Evolutionary conservation across 2,329 filamentous ascomycete genomes (phyloP).

Genomic region (Trichoderma atrobrunneum): DNA sequence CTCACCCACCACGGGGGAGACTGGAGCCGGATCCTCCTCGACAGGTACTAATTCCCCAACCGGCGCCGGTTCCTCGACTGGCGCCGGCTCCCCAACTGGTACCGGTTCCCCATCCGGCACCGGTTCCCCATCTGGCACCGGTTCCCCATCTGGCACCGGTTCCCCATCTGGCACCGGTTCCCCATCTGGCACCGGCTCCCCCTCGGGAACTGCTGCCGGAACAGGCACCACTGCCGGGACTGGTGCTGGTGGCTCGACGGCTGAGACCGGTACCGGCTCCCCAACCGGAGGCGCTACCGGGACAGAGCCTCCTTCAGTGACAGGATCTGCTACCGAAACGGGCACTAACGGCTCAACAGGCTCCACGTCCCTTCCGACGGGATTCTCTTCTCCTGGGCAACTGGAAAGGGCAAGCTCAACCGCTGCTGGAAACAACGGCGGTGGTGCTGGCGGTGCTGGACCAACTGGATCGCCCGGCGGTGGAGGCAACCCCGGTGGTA

Average conservation of each 20-base stretch:
- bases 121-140: not conserved
- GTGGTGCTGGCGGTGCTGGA: not conserved
- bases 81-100: not conserved
- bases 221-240: not conserved
- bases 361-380: not conserved
- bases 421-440: not conserved
- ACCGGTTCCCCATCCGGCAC: not conserved
- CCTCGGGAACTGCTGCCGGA: not conserved
- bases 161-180: not conserved
- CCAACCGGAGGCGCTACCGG: not conserved
- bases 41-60: not conserved
- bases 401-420: slow-evolving; percentile 7
- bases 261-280: not conserved
- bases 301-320: not conserved
- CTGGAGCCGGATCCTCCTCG: not conserved
- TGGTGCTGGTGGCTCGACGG: not conserved
- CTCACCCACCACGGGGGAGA: not conserved
- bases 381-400: not conserved
- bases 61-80: not conserved
- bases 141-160: not conserved
- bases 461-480: not conserved
- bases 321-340: not conserved
- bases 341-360: not conserved
- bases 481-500: not conserved
- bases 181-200: not conserved